A percentile compares a stretch with the other conserved stretches of the same genome.
These are phyloP conservation scores for Echinochloa phyllopogon DNA, from an alignment of 176 grass and related monocot genomes.

Conservation along the genomic window DNA sequence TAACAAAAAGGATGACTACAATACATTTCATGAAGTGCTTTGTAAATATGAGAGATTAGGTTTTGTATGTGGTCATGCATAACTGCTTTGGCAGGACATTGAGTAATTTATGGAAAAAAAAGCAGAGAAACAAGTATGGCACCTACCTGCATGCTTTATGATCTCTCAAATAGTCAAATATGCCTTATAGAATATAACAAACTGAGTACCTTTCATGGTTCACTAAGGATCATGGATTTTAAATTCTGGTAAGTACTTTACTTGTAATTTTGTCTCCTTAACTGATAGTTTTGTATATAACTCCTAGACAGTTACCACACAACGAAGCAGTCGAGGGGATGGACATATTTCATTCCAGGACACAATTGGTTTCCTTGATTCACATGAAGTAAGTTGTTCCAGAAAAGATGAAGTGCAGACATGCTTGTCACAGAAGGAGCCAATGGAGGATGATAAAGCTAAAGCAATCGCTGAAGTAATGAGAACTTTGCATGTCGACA, in stretches of 20 bases:
- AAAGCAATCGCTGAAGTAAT: constrained; percentile 48
- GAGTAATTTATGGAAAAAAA: neutral
- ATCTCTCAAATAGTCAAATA: constrained; percentile 3
- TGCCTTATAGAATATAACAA: neutral
- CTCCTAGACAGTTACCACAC: constrained; percentile 33
- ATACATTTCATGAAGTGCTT: neutral
- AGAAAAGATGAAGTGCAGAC: constrained; percentile 24
- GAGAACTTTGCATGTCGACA: constrained; percentile 44
- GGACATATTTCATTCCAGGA: constrained; percentile 19
- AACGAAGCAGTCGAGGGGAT: constrained; percentile 16
- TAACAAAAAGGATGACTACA: neutral
- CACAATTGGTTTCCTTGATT: constrained; percentile 3
- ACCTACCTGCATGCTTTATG: neutral
- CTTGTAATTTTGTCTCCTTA: constrained; percentile 3
- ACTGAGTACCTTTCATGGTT: neutral
- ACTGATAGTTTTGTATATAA: constrained; percentile 35
- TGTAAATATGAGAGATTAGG: neutral
- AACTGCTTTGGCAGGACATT: neutral
- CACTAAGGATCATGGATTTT: neutral
- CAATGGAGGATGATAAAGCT: constrained; percentile 53
- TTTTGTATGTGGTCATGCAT: neutral
- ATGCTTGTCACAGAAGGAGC: constrained; percentile 21
- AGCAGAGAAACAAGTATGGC: neutral
- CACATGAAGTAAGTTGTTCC: constrained; percentile 25
- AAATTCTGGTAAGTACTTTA: constrained; percentile 11